Evolutionary conservation across 2,329 filamentous ascomycete genomes (phyloP), one percentile per base, ranked within the genome.

Genomic region (Coniochaeta pulveracea): DNA sequence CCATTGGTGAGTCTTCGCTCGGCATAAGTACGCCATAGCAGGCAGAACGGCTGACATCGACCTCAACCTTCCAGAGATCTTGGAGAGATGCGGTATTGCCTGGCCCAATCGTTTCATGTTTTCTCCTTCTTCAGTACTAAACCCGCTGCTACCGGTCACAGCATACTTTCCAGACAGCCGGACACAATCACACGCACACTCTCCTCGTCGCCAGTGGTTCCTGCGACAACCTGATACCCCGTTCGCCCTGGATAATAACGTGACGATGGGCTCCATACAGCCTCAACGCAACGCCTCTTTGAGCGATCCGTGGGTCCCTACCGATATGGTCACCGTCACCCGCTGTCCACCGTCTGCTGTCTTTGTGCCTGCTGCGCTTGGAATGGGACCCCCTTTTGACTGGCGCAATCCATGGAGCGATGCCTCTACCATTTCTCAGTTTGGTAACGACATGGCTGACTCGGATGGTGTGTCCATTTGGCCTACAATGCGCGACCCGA

Each of bases 21-120:
- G 21, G 19, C 1, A 12, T 24, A 16, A 23, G 39, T 12, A 33
- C 27, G 21, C 3, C 4, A 3, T 14, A 29, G 17, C 6, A 15
- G 41, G 14, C 6, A 21, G 3, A 30, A 21, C n/a, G 5, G 44
- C 31, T 45, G 14, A 55, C 38, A 14, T 7, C 11, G 11, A 19
- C 15, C 23, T 6, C n/a, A n/a, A n/a, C n/a, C n/a, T n/a, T n/a
- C 11, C 43, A 85, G 85, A 81, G 26, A 63, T 88, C 16, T 66
- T 93, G 19, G 81, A 91, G 53, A 65, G 61, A 39, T 76, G 75
- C 3, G 70, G 69, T 4, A 85, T 93, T 47, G 82, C 84, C 3
- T 93, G 84, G 82, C 85, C 85, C 6, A 86, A 82, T 49, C 58
- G 70, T 14, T 56, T 61, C 11, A 82, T 85, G 77, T 84, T n/a